These are phyloP conservation scores for Fusarium sacchari DNA, from an alignment of 2,329 filamentous ascomycete species.

Conservation along the genomic window DNA sequence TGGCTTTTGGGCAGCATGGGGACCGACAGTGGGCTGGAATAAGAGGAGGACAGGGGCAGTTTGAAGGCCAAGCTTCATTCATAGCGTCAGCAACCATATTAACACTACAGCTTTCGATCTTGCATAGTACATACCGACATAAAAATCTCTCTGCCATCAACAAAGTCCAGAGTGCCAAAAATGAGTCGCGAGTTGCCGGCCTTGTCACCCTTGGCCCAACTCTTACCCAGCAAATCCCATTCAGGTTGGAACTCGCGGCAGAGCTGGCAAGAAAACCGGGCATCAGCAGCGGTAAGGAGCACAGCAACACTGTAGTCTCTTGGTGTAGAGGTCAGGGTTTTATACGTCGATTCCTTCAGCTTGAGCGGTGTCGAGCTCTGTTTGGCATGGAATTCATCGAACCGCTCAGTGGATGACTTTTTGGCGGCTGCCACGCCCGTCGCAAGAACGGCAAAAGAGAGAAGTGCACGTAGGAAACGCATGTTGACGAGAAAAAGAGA, in stretches of 20 bases:
- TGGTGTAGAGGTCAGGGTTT: constrained; percentile 77
- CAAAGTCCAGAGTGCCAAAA: constrained; percentile 88
- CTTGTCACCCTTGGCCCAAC: constrained; percentile 89
- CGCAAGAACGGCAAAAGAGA: constrained; percentile 71
- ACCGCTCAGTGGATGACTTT: constrained; percentile 72
- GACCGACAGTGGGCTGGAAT: constrained; percentile 86
- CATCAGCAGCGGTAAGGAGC: constrained; percentile 86
- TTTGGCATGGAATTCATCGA: constrained; percentile 75
- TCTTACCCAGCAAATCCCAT: constrained; percentile 86
- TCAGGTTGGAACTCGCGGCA: constrained; percentile 94
- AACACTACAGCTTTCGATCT: not conserved
- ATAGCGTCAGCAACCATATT: constrained; percentile 10
- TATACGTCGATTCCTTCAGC: constrained; percentile 80
- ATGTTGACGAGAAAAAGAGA: constrained; percentile 59
- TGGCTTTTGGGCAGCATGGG: constrained; percentile 75
- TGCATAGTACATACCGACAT: constrained; percentile 70
- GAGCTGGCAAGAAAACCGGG: constrained; percentile 83
- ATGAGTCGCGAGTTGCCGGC: constrained; percentile 76
- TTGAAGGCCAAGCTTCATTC: constrained; percentile 86
- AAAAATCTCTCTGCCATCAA: constrained; percentile 84
- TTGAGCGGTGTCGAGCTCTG: constrained; percentile 75
- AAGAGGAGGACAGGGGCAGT: constrained; percentile 90
- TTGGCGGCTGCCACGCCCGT: constrained; percentile 71
- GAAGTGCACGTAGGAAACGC: constrained; percentile 72
- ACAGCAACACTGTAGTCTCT: constrained; percentile 87